Base-by-base conservation (phyloP, 2,329 filamentous ascomycete species). In the Chaetomiaceae sp. region DNA sequence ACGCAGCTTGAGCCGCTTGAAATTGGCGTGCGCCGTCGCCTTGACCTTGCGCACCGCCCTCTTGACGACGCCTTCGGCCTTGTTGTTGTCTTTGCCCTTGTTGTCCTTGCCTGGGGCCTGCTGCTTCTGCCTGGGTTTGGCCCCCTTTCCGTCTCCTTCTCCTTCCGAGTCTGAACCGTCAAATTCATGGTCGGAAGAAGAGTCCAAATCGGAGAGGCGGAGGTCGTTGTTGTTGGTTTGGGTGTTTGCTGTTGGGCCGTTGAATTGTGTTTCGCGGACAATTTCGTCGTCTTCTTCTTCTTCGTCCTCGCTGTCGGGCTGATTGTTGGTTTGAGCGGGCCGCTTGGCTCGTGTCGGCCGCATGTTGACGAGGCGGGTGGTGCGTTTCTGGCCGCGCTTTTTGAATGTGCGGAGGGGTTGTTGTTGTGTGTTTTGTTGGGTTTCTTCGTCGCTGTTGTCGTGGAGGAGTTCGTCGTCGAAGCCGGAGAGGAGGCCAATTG, bases 371-470 rank as follows among this genome's bases (percentile, higher is more conserved):
- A 78, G 75, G 57, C 84, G 77, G 3, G 89, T 92, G 51, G 88
- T 89, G 56, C 89, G 78, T 74, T 94, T 94, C 66, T 88, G 80
- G 0, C 88, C 88, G 73, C 88, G 89, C 79, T 94, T 94, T 76
- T 91, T 92, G 75, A 80, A 92, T 1, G 81, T 70, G 50, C 77
- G 81, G 34, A 83, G 67, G 2, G 83, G 83, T 12, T 78, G 53
- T 19, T 61, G 59, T n/a, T 33, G 51, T 3, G 69, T 66, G 8
- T 44, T 49, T 12, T 56, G 55, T 11, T 70, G 66, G 8, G 3
- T 9, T 1, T 79, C 77, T n/a, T 80, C 77, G 3, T 71, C 72
- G 1, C 72, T 69, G 57, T 78, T 80, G 65, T 85, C 83, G 62
- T 81, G 80, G 55, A 75, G 62, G 7, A 64, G 75, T 61, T 85